Evolutionary conservation across 371 early-diverging fungal genomes (phyloP), one percentile per base, ranked within the genome.

Genomic region (Fennellomyces sp.): DNA sequence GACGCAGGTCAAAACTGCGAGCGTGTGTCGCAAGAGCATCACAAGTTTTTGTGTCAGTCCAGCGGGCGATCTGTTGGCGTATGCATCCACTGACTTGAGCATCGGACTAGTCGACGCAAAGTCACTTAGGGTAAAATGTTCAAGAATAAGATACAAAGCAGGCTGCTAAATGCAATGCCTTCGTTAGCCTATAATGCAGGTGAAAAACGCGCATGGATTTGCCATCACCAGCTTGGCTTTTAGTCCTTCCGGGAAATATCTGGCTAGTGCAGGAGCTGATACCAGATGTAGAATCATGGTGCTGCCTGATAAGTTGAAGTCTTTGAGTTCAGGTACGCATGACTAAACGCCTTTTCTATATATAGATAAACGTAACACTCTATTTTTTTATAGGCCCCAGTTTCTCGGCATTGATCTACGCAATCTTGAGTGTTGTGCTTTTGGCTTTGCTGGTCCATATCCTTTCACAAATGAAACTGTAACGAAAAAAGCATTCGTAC

Each of bases 231-330:
- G 76, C 11, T 45, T 88, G 56, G 65, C 78, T 0, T 88, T 88
- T 56, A 80, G 72, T 53, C 75, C 36, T 23, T 69, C 76, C 12
- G 71, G 68, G 11, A 69, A 69, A 11, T 66, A 65, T 28, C 48
- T 88, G 38, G 73, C 80, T 27, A 87, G 83, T 57, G 85, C 79
- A 6, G 87, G 88, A 10, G 82, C 81, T 3, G 87, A 88, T 59
- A 76, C 73, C 31, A 61, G 72, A 2, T 85, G 81, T 58, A 66
- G 69, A 23, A 73, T 83, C 17, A 69, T 76, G 38, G 25, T 49
- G 23, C 53, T 86, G 11, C 83, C 86, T 19, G 70, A 78, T 45
- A 0, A 45, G 17, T 5, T 45, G 21, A 45, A 45, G n/a, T 1
- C 45, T 45, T 45, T 12, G 13, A 39, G 39, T 45, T 5, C 61